phyloP scores from a whole-genome alignment of 2,329 filamentous ascomycete species.

The Chaetomium olivaceum region DNA sequence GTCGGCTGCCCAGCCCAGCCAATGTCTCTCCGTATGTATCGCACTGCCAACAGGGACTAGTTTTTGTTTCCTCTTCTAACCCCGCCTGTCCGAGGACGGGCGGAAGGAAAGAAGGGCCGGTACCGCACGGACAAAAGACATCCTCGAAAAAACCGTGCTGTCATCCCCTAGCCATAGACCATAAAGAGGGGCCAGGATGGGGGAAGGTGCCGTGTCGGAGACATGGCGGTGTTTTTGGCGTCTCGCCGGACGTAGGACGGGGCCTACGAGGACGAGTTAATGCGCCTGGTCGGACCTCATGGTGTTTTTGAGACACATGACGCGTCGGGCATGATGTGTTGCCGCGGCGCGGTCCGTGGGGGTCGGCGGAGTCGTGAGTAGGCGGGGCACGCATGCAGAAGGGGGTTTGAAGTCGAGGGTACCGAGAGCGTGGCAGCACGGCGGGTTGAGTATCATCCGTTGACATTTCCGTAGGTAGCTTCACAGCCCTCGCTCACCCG shows the following conservation, averaged over 20 bases:
- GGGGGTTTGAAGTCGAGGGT: constrained; percentile 38
- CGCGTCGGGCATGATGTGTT: constrained; percentile 44
- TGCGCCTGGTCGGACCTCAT: constrained; percentile 59
- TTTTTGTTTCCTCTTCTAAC: constrained; percentile 86
- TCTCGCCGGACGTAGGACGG: constrained; percentile 46
- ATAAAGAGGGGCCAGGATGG: constrained; percentile 50
- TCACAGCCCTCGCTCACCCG: constrained; percentile 43
- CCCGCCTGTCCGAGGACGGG: constrained; percentile 30
- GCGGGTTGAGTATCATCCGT: constrained; percentile 39
- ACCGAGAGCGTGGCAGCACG: constrained; percentile 47
- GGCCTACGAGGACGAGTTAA: constrained; percentile 52
- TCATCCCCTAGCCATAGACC: constrained; percentile 49
- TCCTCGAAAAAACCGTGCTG: constrained; percentile 83
- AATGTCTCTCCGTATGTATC: constrained; percentile 71
- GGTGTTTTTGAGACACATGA: constrained; percentile 39
- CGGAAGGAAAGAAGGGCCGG: constrained; percentile 59
- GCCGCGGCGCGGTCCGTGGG: constrained; percentile 45
- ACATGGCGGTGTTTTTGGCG: constrained; percentile 48
- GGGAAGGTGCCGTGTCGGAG: constrained; percentile 32
- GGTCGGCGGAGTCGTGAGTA: constrained; percentile 35
- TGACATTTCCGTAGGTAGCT: constrained; percentile 51
- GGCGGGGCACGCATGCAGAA: constrained; percentile 29
- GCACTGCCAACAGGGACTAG: constrained; percentile 86
- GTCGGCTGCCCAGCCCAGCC: constrained; percentile 29
- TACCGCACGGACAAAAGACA: constrained; percentile 84